These are phyloP conservation scores for Aureobasidium sp. DNA, from an alignment of 2,329 filamentous ascomycete species.

Conservation along the genomic window DNA sequence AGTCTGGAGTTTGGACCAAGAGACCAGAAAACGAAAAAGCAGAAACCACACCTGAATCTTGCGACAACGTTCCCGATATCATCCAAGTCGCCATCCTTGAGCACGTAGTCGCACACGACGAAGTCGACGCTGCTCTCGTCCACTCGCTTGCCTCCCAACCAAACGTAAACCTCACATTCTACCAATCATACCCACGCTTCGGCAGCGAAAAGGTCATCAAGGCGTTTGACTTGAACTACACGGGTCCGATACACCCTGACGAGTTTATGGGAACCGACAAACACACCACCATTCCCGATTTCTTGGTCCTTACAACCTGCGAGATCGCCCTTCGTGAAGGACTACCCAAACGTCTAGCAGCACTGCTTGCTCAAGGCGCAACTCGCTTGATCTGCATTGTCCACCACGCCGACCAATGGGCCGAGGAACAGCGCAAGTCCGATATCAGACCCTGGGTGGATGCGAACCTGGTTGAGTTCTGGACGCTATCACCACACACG, in stretches of 20 bases:
- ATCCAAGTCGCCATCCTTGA: slow-evolving; percentile 31
- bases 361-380: slow-evolving; percentile 18
- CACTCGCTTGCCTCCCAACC: slow-evolving; percentile 21
- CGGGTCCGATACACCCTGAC: neutral
- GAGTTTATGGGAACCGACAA: slow-evolving; percentile 12
- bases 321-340: slow-evolving; percentile 18
- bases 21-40: neutral
- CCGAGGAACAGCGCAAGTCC: slow-evolving; percentile 10
- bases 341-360: slow-evolving; percentile 14
- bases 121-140: slow-evolving; percentile 23
- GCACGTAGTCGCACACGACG: slow-evolving; percentile 23
- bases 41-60: neutral
- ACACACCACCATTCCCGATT: slow-evolving; percentile 17
- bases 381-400: slow-evolving; percentile 23
- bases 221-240: slow-evolving; percentile 18
- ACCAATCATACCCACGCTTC: slow-evolving; percentile 20
- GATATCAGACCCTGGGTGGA: slow-evolving; percentile 18
- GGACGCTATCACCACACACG: slow-evolving; percentile 21
- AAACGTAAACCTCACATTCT: slow-evolving; percentile 18
- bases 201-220: slow-evolving; percentile 21
- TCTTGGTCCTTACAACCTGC: slow-evolving; percentile 23
- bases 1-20: neutral
- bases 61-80: neutral
- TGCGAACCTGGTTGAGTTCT: slow-evolving; percentile 19
- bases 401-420: slow-evolving; percentile 20